These are phyloP conservation scores for Tetratostichococcus sp. DNA, from an alignment of 139 green algal species.

Conservation along the genomic window DNA sequence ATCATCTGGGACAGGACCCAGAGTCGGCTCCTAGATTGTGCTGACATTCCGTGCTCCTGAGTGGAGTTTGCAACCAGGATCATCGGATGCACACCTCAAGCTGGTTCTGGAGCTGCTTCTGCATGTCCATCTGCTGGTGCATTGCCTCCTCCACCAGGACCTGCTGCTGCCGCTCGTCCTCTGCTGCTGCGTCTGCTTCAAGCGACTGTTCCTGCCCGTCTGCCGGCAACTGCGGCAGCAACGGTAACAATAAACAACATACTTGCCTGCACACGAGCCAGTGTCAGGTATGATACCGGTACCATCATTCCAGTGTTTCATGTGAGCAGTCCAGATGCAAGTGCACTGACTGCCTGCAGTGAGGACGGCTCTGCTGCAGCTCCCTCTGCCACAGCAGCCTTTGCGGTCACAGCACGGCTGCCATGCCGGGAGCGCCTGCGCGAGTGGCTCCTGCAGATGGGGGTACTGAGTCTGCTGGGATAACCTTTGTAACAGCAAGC, in stretches of 20 bases:
- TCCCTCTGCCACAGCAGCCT: not conserved
- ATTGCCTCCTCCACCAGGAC: slow-evolving; percentile 35
- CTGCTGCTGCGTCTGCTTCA: not conserved
- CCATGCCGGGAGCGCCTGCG: not conserved
- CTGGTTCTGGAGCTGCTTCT: slow-evolving; percentile 42
- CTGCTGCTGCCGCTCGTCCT: not conserved
- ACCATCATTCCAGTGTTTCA: too few species aligned
- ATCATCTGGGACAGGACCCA: too few species aligned
- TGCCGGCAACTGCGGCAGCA: not conserved
- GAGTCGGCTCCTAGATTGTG: too few species aligned
- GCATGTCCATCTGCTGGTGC: slow-evolving; percentile 52
- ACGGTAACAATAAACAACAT: too few species aligned
- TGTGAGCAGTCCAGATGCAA: too few species aligned
- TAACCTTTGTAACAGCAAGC: too few species aligned
- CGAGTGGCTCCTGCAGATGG: too few species aligned
- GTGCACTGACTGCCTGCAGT: not conserved
- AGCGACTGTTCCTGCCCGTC: not conserved
- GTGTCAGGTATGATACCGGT: too few species aligned
- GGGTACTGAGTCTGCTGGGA: too few species aligned
- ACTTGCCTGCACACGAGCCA: too few species aligned
- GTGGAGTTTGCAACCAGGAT: not conserved
- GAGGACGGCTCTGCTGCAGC: not conserved
- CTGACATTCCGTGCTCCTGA: too few species aligned
- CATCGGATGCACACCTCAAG: slow-evolving; percentile 18
- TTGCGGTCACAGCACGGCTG: not conserved